These are phyloP conservation scores for Sequoiadendron giganteum DNA, from an alignment of 75 land plant genomes.

Conservation along the genomic window DNA sequence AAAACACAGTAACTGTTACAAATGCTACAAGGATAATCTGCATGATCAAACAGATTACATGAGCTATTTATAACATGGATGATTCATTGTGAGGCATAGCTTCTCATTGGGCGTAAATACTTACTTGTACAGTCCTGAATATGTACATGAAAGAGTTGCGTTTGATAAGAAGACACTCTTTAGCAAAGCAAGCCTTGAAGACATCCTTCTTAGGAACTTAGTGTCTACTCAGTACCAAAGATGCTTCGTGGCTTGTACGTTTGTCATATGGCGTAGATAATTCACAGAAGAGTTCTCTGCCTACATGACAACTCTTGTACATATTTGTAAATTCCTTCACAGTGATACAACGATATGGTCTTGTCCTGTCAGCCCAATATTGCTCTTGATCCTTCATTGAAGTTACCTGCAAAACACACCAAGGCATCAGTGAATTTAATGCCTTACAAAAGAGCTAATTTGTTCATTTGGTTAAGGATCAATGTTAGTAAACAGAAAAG, in stretches of 20 bases:
- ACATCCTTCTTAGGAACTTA: slow-evolving; percentile 58
- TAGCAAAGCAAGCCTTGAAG: slow-evolving; percentile 62
- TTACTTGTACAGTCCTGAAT: slow-evolving; percentile 51
- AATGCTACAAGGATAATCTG: slow-evolving; percentile 49
- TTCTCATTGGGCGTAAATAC: neutral
- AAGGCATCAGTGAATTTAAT: neutral
- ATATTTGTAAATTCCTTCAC: slow-evolving; percentile 56
- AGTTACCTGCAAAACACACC: slow-evolving; percentile 48
- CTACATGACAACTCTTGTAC: slow-evolving; percentile 67
- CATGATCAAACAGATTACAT: neutral
- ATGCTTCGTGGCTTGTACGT: slow-evolving; percentile 57
- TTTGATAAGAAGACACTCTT: slow-evolving; percentile 76
- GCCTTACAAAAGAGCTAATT: neutral
- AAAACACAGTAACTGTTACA: slow-evolving; percentile 18
- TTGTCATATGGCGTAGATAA: slow-evolving; percentile 65
- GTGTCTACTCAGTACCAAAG: slow-evolving; percentile 50
- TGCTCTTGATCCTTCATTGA: slow-evolving; percentile 84
- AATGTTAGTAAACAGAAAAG: neutral
- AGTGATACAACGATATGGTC: slow-evolving; percentile 59
- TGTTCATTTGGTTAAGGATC: neutral
- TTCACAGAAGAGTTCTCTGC: slow-evolving; percentile 32
- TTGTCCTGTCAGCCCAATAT: slow-evolving; percentile 65
- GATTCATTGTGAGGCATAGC: neutral
- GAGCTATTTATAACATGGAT: neutral
- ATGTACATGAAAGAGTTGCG: slow-evolving; percentile 80